These are phyloP conservation scores for Deuterostichococcus epilithicus DNA, from an alignment of 139 green algal genomes.

Conservation along the genomic window DNA sequence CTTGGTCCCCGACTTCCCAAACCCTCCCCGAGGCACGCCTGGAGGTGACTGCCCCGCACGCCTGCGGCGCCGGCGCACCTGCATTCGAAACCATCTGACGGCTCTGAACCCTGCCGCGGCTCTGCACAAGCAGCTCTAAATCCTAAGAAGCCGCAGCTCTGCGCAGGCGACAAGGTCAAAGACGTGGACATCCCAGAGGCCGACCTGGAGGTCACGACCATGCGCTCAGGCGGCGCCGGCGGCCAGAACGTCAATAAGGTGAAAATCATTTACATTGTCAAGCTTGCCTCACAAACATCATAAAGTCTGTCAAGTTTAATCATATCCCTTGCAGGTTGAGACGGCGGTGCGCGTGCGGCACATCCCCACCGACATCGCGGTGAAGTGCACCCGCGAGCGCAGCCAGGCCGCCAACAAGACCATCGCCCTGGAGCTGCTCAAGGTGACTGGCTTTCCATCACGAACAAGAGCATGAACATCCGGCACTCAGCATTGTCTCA, in stretches of 20 bases:
- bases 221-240: slow-evolving; percentile 69
- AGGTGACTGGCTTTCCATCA: slow-evolving; percentile 15
- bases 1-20: no score
- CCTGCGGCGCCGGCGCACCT: no score
- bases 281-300: no score
- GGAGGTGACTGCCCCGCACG: no score
- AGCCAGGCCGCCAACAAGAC: slow-evolving; percentile 69
- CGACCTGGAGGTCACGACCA: slow-evolving; percentile 88
- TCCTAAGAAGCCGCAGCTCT: no score
- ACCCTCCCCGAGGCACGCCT: no score
- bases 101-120: no score
- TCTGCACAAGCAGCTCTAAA: no score
- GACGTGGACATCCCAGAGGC: slow-evolving; percentile 60
- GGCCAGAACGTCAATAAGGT: slow-evolving; percentile 99
- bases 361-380: slow-evolving; percentile 80
- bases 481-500: no score
- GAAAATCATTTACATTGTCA: slow-evolving; percentile 16
- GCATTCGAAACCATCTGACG: no score
- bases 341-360: slow-evolving; percentile 88
- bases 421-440: slow-evolving; percentile 65
- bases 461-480: no score
- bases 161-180: slow-evolving; percentile 30
- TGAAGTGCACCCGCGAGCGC: slow-evolving; percentile 80
- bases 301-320: no score
- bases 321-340: slow-evolving; percentile 13